phyloP scores from a whole-genome alignment of 148 eudicot species.

The Tetragonia tetragonoides region DNA sequence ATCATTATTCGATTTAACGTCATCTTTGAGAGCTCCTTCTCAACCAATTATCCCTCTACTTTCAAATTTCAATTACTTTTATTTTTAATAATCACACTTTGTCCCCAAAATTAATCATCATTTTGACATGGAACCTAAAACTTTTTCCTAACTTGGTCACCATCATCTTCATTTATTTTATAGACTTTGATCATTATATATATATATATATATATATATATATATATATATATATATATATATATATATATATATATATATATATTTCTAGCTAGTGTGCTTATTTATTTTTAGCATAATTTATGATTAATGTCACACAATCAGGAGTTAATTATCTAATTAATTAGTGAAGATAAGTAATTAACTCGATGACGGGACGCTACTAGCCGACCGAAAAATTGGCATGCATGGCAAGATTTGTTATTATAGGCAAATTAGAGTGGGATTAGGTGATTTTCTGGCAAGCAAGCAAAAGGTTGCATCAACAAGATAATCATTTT shows the following conservation, averaged over 20 bases:
- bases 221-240: too few species aligned
- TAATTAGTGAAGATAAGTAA: background rate
- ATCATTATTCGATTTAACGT: conserved; percentile 1
- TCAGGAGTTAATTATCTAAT: conserved; percentile 11
- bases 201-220: too few species aligned
- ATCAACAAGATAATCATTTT: conserved; percentile 8
- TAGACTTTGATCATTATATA: background rate
- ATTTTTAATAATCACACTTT: background rate
- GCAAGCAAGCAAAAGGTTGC: conserved; percentile 19
- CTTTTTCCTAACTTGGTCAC: conserved; percentile 17
- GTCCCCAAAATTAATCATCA: conserved; percentile 9
- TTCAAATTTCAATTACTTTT: background rate
- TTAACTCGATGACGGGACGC: conserved; percentile 12
- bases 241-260: too few species aligned
- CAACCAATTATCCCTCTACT: conserved; percentile 16
- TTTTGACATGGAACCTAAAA: conserved; percentile 1
- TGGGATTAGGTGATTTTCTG: conserved; percentile 22
- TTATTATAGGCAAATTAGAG: conserved; percentile 12
- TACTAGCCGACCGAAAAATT: conserved; percentile 24
- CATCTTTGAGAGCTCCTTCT: conserved; percentile 27
- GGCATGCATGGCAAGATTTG: conserved; percentile 23
- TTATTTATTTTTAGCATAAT: conserved; percentile 5
- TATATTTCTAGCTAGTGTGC: too few species aligned
- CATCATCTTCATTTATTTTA: background rate
- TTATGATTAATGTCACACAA: background rate